These are phyloP conservation scores for Ichthyophthirius multifiliis DNA, from an alignment of 169 alveolate species.

Conservation along the genomic window DNA sequence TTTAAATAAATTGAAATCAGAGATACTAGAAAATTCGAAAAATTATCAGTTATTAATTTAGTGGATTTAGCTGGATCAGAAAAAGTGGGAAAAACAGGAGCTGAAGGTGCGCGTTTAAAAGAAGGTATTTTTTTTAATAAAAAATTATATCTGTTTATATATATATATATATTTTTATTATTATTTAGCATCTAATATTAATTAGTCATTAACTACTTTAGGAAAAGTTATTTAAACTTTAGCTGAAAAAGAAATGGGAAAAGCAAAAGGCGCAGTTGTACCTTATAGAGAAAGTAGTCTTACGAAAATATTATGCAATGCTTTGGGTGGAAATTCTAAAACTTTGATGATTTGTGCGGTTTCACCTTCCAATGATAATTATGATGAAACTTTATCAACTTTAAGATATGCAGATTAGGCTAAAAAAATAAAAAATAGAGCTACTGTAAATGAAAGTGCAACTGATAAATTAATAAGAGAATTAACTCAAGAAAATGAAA, in stretches of 20 bases:
- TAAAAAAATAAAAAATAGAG: slow-evolving; percentile 87
- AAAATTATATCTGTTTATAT: not conserved
- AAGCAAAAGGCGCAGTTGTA: slow-evolving; percentile 74
- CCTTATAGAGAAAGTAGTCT: slow-evolving; percentile 92
- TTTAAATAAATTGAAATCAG: slow-evolving; percentile 67
- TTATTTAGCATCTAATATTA: slow-evolving; percentile 78
- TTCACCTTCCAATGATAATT: slow-evolving; percentile 87
- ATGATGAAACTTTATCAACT: slow-evolving; percentile 88
- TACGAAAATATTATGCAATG: slow-evolving; percentile 90
- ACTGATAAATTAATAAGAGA: slow-evolving; percentile 87
- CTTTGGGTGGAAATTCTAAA: slow-evolving; percentile 90
- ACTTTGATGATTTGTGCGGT: slow-evolving; percentile 90
- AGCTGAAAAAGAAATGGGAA: slow-evolving; percentile 89
- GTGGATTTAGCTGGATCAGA: slow-evolving; percentile 93
- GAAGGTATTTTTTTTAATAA: slow-evolving; percentile 74
- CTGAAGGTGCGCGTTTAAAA: slow-evolving; percentile 89
- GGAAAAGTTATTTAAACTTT: slow-evolving; percentile 86
- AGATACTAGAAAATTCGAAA: slow-evolving; percentile 65
- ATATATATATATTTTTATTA: not conserved
- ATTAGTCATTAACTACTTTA: slow-evolving; percentile 82
- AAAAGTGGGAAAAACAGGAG: slow-evolving; percentile 87
- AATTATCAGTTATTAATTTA: slow-evolving; percentile 78
- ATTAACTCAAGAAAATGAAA: slow-evolving; percentile 76
- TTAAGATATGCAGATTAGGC: slow-evolving; percentile 92
- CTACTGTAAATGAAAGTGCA: slow-evolving; percentile 87